A percentile compares a stretch with the other conserved stretches of the same genome.
phyloP scores from a whole-genome alignment of 192 early-diverging fungal genomes.

The Backusella australiensis region DNA sequence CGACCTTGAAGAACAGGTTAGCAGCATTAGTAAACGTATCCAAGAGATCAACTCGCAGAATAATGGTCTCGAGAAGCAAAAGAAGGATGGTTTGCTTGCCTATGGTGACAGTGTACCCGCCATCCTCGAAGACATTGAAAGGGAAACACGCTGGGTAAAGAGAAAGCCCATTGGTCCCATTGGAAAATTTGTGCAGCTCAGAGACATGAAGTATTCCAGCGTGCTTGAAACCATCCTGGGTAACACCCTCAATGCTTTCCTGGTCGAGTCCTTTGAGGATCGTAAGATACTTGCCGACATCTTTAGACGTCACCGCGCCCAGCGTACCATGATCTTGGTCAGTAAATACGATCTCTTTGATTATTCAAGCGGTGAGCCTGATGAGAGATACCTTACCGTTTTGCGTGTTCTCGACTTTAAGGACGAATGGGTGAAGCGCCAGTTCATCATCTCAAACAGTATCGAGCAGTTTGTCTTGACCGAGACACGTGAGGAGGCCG shows the following conservation, averaged over 20 bases:
- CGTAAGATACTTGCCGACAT: constrained; percentile 50
- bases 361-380: constrained; percentile 65
- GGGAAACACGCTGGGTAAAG: constrained; percentile 38
- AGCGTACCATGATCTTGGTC: constrained; percentile 55
- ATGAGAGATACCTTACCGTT: constrained; percentile 55
- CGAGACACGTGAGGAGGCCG: constrained; percentile 52
- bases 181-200: constrained; percentile 62
- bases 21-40: background rate
- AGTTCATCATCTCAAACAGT: constrained; percentile 62
- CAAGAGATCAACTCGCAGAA: constrained; percentile 18
- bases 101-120: constrained; percentile 72
- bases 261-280: constrained; percentile 68
- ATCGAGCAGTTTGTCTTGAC: constrained; percentile 74
- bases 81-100: constrained; percentile 64
- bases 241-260: constrained; percentile 60
- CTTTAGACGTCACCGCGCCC: constrained; percentile 45
- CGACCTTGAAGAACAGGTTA: background rate
- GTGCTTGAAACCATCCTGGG: constrained; percentile 66
- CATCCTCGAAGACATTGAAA: constrained; percentile 50
- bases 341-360: constrained; percentile 66
- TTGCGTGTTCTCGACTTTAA: constrained; percentile 57
- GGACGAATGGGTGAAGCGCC: constrained; percentile 70
- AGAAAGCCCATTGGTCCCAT: constrained; percentile 67
- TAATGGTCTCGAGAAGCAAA: constrained; percentile 54
- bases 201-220: constrained; percentile 51